Base-by-base conservation (phyloP, 306 rosid species). In the Pyrus pyrifolia region DNA sequence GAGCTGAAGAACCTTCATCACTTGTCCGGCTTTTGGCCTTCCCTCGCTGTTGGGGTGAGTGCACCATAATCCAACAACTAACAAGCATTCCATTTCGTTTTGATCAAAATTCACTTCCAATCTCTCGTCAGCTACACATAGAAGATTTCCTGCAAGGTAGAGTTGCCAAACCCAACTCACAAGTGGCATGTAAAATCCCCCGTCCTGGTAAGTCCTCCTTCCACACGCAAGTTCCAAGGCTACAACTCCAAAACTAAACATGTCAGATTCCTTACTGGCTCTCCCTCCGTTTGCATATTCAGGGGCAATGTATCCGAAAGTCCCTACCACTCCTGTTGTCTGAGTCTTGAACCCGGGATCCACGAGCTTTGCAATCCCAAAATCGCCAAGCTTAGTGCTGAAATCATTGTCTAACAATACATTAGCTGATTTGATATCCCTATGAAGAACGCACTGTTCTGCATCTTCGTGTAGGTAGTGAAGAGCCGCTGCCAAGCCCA, bases 221-320 rank as follows among this genome's bases (percentile, higher is more conserved):
- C 96, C 96, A 70, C 89, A 81, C 11, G 91, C 86, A 33, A 89
- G 61, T 71, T 89, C 93, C 68, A 89, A 72, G 11, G 87, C 86
- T 8, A 8, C 44, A 40, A 40, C 44, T 1, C 89, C 93, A 82
- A 85, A 86, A 71, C 87, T 83, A 22, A 78, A 89, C 52, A 89
- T 80, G 27, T 89, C 89, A 5, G 90, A 85, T 49, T 83, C 86
- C 19, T 85, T 89, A 60, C 87, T 86, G 1, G 79, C 89, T 33
- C 76, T 80, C 45, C 90, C 83, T 38, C 72, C 81, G 10, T 59
- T 78, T 6, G 70, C 66, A 25, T 86, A 88, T 11, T 88, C 90
- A 0, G 90, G 89, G 0, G 93, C 90, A 11, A 88, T 30, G 59
- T 88, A 88, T 0, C 89, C 89, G 5, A 70, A 76, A 57, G 61